Evolutionary conservation across 2,329 filamentous ascomycete genomes (phyloP).

Genomic region (Talaromyces amestolkiae): DNA sequence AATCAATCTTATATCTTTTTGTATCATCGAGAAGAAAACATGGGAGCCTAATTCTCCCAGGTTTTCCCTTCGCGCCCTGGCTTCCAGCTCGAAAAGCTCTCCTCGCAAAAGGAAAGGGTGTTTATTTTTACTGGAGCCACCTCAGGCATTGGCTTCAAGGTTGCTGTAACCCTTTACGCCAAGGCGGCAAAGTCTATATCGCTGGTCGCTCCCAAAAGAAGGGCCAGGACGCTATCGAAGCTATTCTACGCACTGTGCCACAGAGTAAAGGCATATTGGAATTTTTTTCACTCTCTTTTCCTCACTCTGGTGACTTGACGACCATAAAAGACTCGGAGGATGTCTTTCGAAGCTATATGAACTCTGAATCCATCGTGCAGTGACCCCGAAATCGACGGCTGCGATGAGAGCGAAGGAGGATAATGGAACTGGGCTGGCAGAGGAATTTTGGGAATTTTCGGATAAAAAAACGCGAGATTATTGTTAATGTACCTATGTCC

Average conservation of each 20-base stretch:
- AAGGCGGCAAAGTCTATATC: constrained; percentile 55
- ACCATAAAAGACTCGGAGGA: constrained; percentile 25
- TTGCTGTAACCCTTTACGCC: constrained; percentile 54
- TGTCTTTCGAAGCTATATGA: constrained; percentile 34
- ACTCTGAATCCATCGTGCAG: neutral
- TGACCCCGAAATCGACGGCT: constrained; percentile 1
- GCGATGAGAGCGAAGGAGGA: constrained; percentile 26
- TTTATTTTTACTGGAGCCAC: constrained; percentile 52
- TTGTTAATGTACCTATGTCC: neutral
- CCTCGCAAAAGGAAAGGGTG: constrained; percentile 30
- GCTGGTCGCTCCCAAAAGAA: constrained; percentile 50
- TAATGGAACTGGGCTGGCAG: constrained; percentile 30
- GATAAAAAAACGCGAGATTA: constrained; percentile 32
- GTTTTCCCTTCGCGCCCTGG: neutral
- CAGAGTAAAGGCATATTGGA: constrained; percentile 42
- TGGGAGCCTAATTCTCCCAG: constrained; percentile 25
- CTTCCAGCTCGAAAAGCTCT: neutral
- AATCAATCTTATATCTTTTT: neutral
- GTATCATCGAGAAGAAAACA: constrained; percentile 18
- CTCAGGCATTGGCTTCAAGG: constrained; percentile 40
- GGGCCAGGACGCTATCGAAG: constrained; percentile 42
- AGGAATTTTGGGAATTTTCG: constrained; percentile 43
- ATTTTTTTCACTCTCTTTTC: constrained; percentile 45
- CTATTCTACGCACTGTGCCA: constrained; percentile 40
- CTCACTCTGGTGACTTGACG: constrained; percentile 37